phyloP scores from a whole-genome alignment of 495 filamentous ascomycete species.

The Collariella sp. region DNA sequence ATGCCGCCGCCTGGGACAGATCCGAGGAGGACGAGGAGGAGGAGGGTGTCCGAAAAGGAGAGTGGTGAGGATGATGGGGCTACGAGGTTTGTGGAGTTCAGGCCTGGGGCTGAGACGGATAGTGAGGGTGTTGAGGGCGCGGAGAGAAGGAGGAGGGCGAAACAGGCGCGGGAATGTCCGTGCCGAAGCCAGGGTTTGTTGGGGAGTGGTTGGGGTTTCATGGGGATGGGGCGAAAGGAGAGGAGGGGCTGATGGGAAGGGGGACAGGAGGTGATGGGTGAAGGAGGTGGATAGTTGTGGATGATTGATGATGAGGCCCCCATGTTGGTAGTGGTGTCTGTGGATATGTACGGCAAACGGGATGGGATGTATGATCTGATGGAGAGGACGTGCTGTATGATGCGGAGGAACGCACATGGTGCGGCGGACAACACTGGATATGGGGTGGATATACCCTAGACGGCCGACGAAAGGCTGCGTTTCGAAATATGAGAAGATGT shows the following conservation, averaged over 20 bases:
- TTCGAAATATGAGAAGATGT: too few relatives aligned
- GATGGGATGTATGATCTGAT: too few relatives aligned
- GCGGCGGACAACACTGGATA: too few relatives aligned
- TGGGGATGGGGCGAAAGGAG: not conserved
- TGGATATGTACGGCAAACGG: too few relatives aligned
- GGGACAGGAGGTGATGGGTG: not conserved
- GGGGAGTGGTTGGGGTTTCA: conserved; percentile 63
- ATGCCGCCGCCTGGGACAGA: conserved; percentile 25
- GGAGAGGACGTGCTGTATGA: too few relatives aligned
- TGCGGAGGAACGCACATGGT: too few relatives aligned
- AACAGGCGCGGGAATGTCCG: conserved; percentile 56
- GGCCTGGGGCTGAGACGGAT: conserved; percentile 9
- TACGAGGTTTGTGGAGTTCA: conserved; percentile 27
- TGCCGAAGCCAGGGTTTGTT: conserved; percentile 75
- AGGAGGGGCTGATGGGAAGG: conserved; percentile 8
- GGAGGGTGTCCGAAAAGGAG: conserved; percentile 30
- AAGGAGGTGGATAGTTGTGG: not conserved
- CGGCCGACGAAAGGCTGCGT: too few relatives aligned
- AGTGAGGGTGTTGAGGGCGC: conserved; percentile 7
- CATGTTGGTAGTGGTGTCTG: too few relatives aligned
- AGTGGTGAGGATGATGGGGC: not conserved
- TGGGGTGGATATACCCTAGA: too few relatives aligned
- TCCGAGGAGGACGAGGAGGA: conserved; percentile 42
- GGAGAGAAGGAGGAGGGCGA: not conserved
- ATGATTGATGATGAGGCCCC: too few relatives aligned